These are phyloP conservation scores for Ganoderma sp. DNA, from an alignment of 1,284 basidiomycete species.

Conservation along the genomic window DNA sequence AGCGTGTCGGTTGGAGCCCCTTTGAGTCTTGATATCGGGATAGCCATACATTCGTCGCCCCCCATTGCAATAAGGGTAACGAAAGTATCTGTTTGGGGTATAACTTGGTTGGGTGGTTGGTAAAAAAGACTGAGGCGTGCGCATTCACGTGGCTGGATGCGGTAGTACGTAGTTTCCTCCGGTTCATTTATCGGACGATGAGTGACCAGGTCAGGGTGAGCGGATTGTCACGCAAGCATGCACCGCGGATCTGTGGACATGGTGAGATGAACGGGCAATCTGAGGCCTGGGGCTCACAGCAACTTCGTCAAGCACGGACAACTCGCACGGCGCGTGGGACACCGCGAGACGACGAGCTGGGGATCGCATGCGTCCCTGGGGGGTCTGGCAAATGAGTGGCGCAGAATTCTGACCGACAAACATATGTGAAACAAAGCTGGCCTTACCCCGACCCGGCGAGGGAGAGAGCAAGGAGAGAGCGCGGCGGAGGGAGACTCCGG, in stretches of 20 bases:
- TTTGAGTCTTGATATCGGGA: background rate
- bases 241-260: background rate
- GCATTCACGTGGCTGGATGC: background rate
- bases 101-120: background rate
- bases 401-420: too few species aligned
- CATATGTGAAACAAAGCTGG: too few species aligned
- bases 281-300: background rate
- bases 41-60: background rate
- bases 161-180: too few species aligned
- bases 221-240: background rate
- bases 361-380: background rate
- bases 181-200: background rate
- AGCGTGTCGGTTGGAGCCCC: background rate
- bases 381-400: background rate
- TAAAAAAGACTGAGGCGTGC: background rate
- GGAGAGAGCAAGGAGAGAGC: background rate
- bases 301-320: background rate
- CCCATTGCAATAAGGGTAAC: background rate
- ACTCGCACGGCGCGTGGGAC: background rate
- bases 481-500: too few species aligned
- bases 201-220: background rate
- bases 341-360: background rate
- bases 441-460: background rate
- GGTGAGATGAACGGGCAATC: background rate
- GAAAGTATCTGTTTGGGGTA: background rate